A percentile compares a stretch with the other conserved stretches of the same genome.
phyloP scores from a whole-genome alignment of 1,139 yeast genomes.

The Yamadazyma conglobata region DNA sequence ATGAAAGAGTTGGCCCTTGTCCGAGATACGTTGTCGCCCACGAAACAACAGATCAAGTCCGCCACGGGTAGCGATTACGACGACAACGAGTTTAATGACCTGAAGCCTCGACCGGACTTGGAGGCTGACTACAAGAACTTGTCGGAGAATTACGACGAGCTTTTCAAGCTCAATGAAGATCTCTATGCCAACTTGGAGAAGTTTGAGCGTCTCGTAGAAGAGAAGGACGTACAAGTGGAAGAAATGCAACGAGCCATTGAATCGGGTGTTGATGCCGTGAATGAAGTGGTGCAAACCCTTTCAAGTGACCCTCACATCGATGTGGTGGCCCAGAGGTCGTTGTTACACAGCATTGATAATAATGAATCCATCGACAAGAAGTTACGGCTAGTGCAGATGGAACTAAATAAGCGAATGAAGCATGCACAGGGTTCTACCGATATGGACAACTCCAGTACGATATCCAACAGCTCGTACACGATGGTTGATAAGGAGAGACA shows the following conservation, averaged over 20 bases:
- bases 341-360: conserved; percentile 18
- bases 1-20: conserved; percentile 22
- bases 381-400: conserved; percentile 23
- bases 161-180: conserved; percentile 36
- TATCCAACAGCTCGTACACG: conserved; percentile 18
- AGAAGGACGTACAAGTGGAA: conserved; percentile 22
- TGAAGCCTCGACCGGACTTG: too few species aligned
- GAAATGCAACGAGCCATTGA: conserved; percentile 16
- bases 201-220: conserved; percentile 28
- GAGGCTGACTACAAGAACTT: conserved; percentile 19
- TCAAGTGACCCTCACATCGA: conserved; percentile 21
- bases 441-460: conserved; percentile 6
- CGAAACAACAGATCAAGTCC: conserved; percentile 3
- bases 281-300: conserved; percentile 23
- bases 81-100: conserved; percentile 2
- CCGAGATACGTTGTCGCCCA: conserved; percentile 17
- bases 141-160: conserved; percentile 33
- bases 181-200: conserved; percentile 34
- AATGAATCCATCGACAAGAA: conserved; percentile 22
- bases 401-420: conserved; percentile 16
- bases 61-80: background rate
- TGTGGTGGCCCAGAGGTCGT: conserved; percentile 17
- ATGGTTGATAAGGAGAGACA: conserved; percentile 12
- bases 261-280: conserved; percentile 17
- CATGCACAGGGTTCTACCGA: conserved; percentile 6